These are phyloP conservation scores for Neonectria neomacrospora DNA, from an alignment of 2,329 filamentous ascomycete genomes.

Conservation along the genomic window DNA sequence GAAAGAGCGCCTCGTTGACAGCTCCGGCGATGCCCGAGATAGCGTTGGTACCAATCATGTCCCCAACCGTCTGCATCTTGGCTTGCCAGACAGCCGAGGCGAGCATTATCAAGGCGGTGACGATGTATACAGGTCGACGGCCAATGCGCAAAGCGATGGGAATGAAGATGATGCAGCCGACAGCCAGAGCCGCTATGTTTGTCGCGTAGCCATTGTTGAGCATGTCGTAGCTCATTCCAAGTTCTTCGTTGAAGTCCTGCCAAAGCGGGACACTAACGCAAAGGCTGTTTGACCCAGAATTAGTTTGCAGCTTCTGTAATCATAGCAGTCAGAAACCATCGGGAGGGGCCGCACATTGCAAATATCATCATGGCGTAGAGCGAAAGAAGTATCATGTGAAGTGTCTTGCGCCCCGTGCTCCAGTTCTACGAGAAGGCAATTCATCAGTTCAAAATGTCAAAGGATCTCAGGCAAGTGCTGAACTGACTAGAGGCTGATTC, in stretches of 20 bases:
- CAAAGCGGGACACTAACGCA: slow-evolving; percentile 37
- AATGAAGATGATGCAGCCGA: slow-evolving; percentile 48
- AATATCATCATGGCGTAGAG: slow-evolving; percentile 36
- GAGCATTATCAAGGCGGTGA: slow-evolving; percentile 37
- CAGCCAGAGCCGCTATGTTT: slow-evolving; percentile 44
- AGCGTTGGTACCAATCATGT: slow-evolving; percentile 39
- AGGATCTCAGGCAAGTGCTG: too few species aligned
- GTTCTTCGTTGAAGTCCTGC: slow-evolving; percentile 32
- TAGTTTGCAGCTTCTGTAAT: neutral
- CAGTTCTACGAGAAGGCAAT: slow-evolving; percentile 21
- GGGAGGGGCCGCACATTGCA: slow-evolving; percentile 25
- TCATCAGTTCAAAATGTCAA: neutral
- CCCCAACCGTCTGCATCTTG: slow-evolving; percentile 32
- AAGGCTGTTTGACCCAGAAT: neutral
- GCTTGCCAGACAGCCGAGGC: slow-evolving; percentile 41
- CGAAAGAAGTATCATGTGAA: slow-evolving; percentile 27
- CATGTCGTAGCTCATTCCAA: slow-evolving; percentile 35
- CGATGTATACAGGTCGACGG: slow-evolving; percentile 45
- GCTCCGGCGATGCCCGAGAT: slow-evolving; percentile 50
- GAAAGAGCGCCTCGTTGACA: slow-evolving; percentile 51
- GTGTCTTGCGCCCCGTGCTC: slow-evolving; percentile 28
- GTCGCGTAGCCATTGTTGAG: slow-evolving; percentile 44
- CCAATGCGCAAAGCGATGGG: slow-evolving; percentile 48
- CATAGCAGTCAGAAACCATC: neutral
- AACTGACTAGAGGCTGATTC: slow-evolving; percentile 33